Percentiles rank a stretch among this genome's conserved stretches.
Evolutionary conservation across 2,329 filamentous ascomycete genomes (phyloP).

Genomic region (Lasiodiplodia gonubiensis): DNA sequence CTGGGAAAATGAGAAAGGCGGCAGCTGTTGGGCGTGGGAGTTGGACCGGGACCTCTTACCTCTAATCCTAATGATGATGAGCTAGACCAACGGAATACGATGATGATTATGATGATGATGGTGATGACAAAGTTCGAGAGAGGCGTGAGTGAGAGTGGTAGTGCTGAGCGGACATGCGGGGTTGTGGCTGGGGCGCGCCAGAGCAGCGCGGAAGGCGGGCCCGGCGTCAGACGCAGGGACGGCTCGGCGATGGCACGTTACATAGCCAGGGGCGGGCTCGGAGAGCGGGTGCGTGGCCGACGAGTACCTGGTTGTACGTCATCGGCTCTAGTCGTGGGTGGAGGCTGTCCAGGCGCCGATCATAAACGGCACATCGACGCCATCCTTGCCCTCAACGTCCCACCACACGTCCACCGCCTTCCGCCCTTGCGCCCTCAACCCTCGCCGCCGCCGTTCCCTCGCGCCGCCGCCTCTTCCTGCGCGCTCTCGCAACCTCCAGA

Average conservation of each 20-base stretch:
- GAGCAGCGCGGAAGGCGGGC: background rate
- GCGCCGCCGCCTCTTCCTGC: background rate
- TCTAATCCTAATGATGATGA: conserved; percentile 22
- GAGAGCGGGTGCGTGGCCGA: too few species aligned
- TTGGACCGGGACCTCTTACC: background rate
- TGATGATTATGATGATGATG: background rate
- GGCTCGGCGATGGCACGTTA: background rate
- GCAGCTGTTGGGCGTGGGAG: background rate
- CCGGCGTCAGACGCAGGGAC: background rate
- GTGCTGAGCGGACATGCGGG: too few species aligned
- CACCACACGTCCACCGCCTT: conserved; percentile 12
- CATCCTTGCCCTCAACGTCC: conserved; percentile 19
- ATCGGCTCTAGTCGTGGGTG: background rate
- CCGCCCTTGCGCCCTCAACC: background rate
- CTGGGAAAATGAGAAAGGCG: background rate
- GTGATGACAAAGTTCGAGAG: background rate
- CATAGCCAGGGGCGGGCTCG: too few species aligned
- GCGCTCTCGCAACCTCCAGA: background rate
- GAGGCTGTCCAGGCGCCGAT: conserved; percentile 3
- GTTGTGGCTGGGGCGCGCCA: background rate
- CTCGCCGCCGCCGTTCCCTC: background rate
- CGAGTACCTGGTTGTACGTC: conserved; percentile 1
- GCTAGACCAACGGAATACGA: conserved; percentile 12
- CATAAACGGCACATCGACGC: conserved; percentile 19
- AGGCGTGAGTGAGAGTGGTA: background rate